Percentiles rank a stretch among this genome's conserved stretches.
phyloP scores from a whole-genome alignment of 2,329 filamentous ascomycete species.

The Trichoderma oligosporum region DNA sequence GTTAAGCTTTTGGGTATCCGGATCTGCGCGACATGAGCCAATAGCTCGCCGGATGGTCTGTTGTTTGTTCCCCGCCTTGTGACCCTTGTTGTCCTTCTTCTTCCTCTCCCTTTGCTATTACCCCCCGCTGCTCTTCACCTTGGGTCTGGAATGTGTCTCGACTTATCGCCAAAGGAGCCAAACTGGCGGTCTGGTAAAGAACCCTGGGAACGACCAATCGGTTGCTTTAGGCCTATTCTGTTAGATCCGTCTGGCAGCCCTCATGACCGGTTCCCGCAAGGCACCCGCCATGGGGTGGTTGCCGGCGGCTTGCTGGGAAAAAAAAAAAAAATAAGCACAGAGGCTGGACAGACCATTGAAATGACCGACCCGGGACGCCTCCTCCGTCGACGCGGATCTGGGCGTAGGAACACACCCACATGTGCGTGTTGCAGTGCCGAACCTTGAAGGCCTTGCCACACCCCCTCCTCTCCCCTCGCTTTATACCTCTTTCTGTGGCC shows the following conservation, averaged over 20 bases:
- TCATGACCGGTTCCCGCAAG: constrained; percentile 11
- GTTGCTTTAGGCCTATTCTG: neutral
- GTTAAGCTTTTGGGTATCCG: neutral
- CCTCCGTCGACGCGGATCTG: constrained; percentile 12
- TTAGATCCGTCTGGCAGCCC: neutral
- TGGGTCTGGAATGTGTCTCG: constrained; percentile 16
- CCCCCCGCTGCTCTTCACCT: neutral
- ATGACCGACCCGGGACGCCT: constrained; percentile 9
- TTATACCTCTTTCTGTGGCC: neutral
- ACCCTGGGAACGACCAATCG: neutral
- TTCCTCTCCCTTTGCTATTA: neutral
- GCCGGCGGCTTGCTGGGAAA: constrained; percentile 10
- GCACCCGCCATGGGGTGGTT: constrained; percentile 2
- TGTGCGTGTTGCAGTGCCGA: constrained; percentile 7
- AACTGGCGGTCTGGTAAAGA: constrained; percentile 16
- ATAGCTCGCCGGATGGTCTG: neutral
- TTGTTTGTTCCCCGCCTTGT: neutral
- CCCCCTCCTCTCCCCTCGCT: neutral
- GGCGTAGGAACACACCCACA: constrained; percentile 6
- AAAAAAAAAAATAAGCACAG: no score
- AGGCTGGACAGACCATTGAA: constrained; percentile 4
- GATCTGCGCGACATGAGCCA: constrained; percentile 8
- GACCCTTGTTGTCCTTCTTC: neutral
- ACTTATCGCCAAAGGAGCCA: neutral
- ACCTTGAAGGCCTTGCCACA: neutral